A percentile compares a stretch with the other conserved stretches of the same genome.
Evolutionary conservation across 805 yeast species (phyloP).

Genomic region (Zygosaccharomyces rouxii): DNA sequence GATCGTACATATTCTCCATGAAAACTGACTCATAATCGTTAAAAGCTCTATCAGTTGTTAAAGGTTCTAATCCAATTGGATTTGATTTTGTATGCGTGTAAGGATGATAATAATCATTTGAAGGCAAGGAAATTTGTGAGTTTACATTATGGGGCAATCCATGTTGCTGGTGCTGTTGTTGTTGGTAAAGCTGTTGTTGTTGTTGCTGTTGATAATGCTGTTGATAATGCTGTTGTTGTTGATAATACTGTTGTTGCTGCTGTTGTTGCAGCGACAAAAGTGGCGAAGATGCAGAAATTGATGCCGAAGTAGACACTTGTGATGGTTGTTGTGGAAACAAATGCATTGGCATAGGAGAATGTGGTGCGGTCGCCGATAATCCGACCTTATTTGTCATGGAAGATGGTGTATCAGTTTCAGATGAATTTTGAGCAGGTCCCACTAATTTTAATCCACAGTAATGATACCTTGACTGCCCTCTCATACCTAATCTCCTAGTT

Average conservation of each 20-base stretch:
- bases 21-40: constrained; percentile 13
- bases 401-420: neutral
- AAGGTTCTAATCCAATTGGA: neutral
- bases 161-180: neutral
- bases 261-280: neutral
- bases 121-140: neutral
- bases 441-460: constrained; percentile 65
- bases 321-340: neutral
- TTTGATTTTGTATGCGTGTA: neutral
- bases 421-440: neutral
- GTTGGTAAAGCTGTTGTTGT: neutral
- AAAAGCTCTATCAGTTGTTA: neutral
- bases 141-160: neutral
- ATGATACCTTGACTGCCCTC: constrained; percentile 81
- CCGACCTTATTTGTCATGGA: neutral
- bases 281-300: neutral
- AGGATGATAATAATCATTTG: neutral
- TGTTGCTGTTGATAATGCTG: neutral
- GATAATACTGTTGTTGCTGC: neutral
- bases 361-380: too few relatives aligned
- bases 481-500: constrained; percentile 74
- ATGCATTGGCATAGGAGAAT: neutral
- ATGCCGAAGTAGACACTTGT: neutral
- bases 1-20: constrained; percentile 20
- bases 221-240: neutral